Percentiles rank a stretch among this genome's conserved stretches.
These are phyloP conservation scores for Mycena capillaripes DNA, from an alignment of 768 basidiomycete genomes.

Conservation along the genomic window DNA sequence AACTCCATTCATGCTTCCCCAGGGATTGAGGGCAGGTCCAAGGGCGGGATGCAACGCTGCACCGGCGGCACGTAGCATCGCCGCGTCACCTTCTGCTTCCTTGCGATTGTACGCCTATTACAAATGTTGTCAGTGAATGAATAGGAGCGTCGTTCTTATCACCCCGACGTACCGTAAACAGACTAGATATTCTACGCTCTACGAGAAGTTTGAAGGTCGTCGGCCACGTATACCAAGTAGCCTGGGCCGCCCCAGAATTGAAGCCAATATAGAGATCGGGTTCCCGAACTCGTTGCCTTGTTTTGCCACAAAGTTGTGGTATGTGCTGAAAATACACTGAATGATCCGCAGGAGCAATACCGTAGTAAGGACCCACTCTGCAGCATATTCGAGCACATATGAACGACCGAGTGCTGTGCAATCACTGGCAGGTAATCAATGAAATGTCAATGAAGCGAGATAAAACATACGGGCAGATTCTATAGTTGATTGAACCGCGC, in stretches of 20 bases:
- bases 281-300: slow-evolving; percentile 16
- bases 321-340: slow-evolving; percentile 20
- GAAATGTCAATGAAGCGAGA: slow-evolving; percentile 19
- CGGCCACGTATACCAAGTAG: slow-evolving; percentile 26
- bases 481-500: not conserved
- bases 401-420: slow-evolving; percentile 18
- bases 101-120: slow-evolving; percentile 19
- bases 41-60: slow-evolving; percentile 25
- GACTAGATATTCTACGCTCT: slow-evolving; percentile 22
- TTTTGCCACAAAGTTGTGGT: slow-evolving; percentile 24
- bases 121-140: no score
- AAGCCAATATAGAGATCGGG: slow-evolving; percentile 26
- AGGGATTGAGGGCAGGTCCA: slow-evolving; percentile 24
- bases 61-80: slow-evolving; percentile 21
- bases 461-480: slow-evolving; percentile 16
- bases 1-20: slow-evolving; percentile 24
- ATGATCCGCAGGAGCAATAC: slow-evolving; percentile 19
- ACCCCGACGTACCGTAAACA: slow-evolving; percentile 18
- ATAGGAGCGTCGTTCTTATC: slow-evolving; percentile 18
- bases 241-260: slow-evolving; percentile 21
- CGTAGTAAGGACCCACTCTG: slow-evolving; percentile 24
- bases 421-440: slow-evolving; percentile 20
- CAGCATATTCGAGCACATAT: slow-evolving; percentile 25
- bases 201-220: slow-evolving; percentile 27
- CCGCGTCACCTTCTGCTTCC: slow-evolving; percentile 21